A percentile compares a stretch with the other conserved stretches of the same genome.
phyloP scores from a whole-genome alignment of 148 eudicot genomes.

The Beta vulgaris region DNA sequence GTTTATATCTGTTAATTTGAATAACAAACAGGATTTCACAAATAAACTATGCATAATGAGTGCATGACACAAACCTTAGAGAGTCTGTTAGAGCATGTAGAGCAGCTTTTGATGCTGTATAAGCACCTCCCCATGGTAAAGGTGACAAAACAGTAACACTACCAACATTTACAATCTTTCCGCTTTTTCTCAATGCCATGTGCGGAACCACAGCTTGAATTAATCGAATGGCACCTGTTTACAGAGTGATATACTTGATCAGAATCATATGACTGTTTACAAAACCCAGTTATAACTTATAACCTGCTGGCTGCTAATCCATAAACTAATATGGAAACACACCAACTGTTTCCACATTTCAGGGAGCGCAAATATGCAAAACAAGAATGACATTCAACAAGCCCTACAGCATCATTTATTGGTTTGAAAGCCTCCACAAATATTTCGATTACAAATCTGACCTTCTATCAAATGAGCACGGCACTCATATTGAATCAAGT shows the following conservation, averaged over 20 bases:
- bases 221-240: constrained; percentile 66
- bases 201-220: constrained; percentile 91
- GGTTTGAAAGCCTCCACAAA: too few relatives aligned
- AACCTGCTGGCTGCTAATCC: too few relatives aligned
- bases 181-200: constrained; percentile 74
- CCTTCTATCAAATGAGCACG: too few relatives aligned
- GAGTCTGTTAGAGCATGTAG: constrained; percentile 68
- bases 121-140: constrained; percentile 83
- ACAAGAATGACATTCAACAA: too few relatives aligned
- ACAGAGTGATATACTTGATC: neutral
- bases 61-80: constrained; percentile 53
- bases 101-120: constrained; percentile 88
- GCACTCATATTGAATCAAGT: too few relatives aligned
- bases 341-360: too few relatives aligned
- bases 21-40: neutral
- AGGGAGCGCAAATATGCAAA: too few relatives aligned
- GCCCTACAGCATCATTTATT: too few relatives aligned
- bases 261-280: too few relatives aligned
- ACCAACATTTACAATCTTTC: constrained; percentile 85
- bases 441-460: too few relatives aligned
- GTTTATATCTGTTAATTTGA: neutral
- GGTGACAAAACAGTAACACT: constrained; percentile 72
- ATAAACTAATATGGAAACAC: too few relatives aligned
- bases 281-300: too few relatives aligned
- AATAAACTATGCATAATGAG: neutral